Base-by-base conservation (phyloP, 495 filamentous ascomycete species). In the Entonaema liquescens region DNA sequence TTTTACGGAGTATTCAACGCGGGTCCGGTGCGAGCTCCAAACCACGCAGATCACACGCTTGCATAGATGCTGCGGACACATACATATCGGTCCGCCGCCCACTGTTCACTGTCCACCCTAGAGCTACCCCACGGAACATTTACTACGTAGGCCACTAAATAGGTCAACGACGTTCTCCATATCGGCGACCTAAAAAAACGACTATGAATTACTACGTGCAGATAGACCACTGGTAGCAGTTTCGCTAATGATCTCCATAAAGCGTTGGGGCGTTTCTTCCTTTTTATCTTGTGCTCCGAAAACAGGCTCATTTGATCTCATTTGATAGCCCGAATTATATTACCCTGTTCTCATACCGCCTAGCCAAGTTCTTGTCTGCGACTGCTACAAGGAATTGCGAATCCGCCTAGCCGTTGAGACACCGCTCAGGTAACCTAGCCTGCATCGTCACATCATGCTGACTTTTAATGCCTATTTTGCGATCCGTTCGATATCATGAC, bases 121-220 rank as follows among this genome's bases (percentile, higher is more conserved):
- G 25, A 60, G 42, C 31, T 68, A 62, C 61, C 70, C 65, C 65
- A 59, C 57, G 62, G 44, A 66, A 61, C 26, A 59, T 23, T 35
- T 28, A 35, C 33, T 9, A 26, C 7, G 42, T 47, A 47, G 42
- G 42, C 25, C 55, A 61, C 17, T 44, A 26, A 57, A 64, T 33
- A 15, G 26, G 49, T 31, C 61, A 54, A 62, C 29, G 26, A 23
- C 21, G 19, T 25, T 50, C 25, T 21, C 53, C 61, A 73, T 62
- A 42, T 49, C 57, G 55, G 44, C 47, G 52, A 60, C 56, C 50
- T 31, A 31, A 23, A 29, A 8, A 23, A 38, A 55, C 57, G 57
- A 61, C 15, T 33, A 42, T 33, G 64, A 68, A 68, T 64, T 72
- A 72, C 69, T 72, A 67, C 64, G 58, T 71, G 38, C 47, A 63